Evolutionary conservation across 495 filamentous ascomycete genomes (phyloP).

Genomic region (Penicillium bialowiezense): DNA sequence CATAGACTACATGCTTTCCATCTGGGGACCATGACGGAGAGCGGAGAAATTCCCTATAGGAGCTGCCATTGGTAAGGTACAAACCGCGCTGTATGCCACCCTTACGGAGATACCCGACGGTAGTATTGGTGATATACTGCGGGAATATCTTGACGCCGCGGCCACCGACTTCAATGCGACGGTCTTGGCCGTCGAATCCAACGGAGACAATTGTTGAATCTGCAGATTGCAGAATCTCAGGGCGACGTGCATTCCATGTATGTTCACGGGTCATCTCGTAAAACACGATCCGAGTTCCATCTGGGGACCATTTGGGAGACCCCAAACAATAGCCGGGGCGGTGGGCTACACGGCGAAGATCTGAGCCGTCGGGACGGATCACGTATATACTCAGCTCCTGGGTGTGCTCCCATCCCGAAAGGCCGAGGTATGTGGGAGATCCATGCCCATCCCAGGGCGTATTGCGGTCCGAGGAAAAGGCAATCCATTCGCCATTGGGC

Average conservation of each 20-base stretch:
- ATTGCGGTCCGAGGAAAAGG: constrained; percentile 24
- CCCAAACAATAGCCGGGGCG: constrained; percentile 20
- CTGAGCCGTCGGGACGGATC: constrained; percentile 25
- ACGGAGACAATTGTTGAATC: constrained; percentile 24
- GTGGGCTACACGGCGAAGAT: constrained; percentile 18
- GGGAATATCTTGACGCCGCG: constrained; percentile 25
- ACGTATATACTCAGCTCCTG: constrained; percentile 31
- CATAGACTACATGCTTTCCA: constrained; percentile 27
- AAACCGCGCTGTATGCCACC: constrained; percentile 17
- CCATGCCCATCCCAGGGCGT: constrained; percentile 26
- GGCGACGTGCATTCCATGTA: constrained; percentile 29
- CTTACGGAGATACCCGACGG: constrained; percentile 26
- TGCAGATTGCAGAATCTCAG: constrained; percentile 12
- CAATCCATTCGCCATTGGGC: constrained; percentile 24
- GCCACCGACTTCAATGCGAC: constrained; percentile 12
- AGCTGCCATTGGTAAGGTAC: constrained; percentile 18
- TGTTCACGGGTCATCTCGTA: constrained; percentile 28
- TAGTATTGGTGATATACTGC: constrained; percentile 19
- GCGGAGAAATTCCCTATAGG: constrained; percentile 17
- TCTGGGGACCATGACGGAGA: constrained; percentile 29
- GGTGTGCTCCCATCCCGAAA: constrained; percentile 30
- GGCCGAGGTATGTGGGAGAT: constrained; percentile 12
- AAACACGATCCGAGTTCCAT: constrained; percentile 25
- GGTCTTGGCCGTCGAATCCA: constrained; percentile 19
- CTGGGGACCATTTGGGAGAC: constrained; percentile 28